These are phyloP conservation scores for Debaryomyces sp. DNA, from an alignment of 1,139 yeast genomes.

Conservation along the genomic window DNA sequence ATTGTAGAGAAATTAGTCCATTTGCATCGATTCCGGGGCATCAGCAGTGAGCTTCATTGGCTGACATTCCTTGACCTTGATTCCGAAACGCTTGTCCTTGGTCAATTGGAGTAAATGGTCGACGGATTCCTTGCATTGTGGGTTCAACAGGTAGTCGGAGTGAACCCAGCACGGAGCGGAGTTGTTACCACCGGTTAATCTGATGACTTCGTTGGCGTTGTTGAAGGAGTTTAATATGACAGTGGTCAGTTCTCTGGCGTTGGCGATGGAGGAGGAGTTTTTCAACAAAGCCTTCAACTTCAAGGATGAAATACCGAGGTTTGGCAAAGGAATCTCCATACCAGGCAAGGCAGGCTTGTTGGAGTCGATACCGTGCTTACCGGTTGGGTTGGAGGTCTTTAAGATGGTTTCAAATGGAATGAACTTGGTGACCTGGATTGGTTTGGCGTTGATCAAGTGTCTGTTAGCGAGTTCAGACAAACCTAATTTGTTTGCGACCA, in stretches of 20 bases:
- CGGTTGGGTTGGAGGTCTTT: constrained; percentile 63
- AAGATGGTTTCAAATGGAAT: constrained; percentile 68
- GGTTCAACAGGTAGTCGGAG: constrained; percentile 61
- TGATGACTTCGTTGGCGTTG: constrained; percentile 53
- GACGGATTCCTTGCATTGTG: constrained; percentile 50
- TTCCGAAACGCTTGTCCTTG: constrained; percentile 69
- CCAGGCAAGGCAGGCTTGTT: constrained; percentile 71
- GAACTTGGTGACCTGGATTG: constrained; percentile 71
- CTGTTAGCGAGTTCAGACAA: constrained; percentile 80
- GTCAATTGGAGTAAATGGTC: constrained; percentile 57
- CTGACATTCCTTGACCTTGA: constrained; percentile 61
- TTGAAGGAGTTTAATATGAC: constrained; percentile 39
- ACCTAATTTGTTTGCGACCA: constrained; percentile 71
- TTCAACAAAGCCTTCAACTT: constrained; percentile 66
- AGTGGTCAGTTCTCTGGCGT: constrained; percentile 79
- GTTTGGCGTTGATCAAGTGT: constrained; percentile 75
- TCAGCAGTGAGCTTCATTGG: constrained; percentile 41
- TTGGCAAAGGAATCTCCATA: constrained; percentile 70
- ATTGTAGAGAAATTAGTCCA: constrained; percentile 22
- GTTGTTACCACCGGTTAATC: constrained; percentile 80
- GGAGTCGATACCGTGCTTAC: constrained; percentile 65
- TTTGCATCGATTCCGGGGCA: constrained; percentile 37
- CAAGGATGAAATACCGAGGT: constrained; percentile 66
- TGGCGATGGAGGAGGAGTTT: constrained; percentile 42
- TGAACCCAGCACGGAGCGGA: constrained; percentile 85